A percentile compares a stretch with the other conserved stretches of the same genome.
Evolutionary conservation across 192 early-diverging fungal genomes (phyloP).

Genomic region (Linnemannia hyalina): DNA sequence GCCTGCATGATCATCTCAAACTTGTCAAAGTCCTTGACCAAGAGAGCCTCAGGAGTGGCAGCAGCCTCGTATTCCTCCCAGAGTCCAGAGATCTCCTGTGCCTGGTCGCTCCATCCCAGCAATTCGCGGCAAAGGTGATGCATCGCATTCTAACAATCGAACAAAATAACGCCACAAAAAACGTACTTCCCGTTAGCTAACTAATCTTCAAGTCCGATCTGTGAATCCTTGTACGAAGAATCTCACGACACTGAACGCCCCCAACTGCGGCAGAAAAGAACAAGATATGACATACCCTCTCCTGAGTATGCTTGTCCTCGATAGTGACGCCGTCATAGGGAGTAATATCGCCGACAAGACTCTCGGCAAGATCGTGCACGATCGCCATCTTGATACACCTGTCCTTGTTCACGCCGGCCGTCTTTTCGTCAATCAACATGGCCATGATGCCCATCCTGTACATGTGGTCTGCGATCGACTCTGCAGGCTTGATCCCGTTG

Average conservation of each 20-base stretch:
- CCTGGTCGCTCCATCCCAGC: constrained; percentile 67
- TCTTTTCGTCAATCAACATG: constrained; percentile 81
- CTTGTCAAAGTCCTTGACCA: constrained; percentile 95
- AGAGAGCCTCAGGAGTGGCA: constrained; percentile 77
- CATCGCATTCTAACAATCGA: constrained; percentile 69
- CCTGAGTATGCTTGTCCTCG: constrained; percentile 80
- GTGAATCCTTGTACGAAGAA: neutral
- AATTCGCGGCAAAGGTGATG: constrained; percentile 66
- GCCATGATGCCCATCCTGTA: constrained; percentile 94
- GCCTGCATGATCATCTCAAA: constrained; percentile 98
- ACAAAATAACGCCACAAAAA: neutral
- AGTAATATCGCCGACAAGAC: constrained; percentile 91
- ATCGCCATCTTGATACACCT: constrained; percentile 92
- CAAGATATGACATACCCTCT: constrained; percentile 61
- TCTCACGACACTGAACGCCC: neutral
- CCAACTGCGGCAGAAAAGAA: neutral
- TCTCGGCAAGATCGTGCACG: constrained; percentile 94
- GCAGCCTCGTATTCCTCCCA: constrained; percentile 92
- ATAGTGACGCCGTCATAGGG: constrained; percentile 84
- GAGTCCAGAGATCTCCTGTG: constrained; percentile 79
- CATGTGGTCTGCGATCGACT: constrained; percentile 97
- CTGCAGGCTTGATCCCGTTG: constrained; percentile 73
- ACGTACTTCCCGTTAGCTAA: neutral
- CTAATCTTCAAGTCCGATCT: neutral
- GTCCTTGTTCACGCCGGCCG: constrained; percentile 70